Conservation (phyloP, 192 early-diverging fungal species). For the Rhizophagus prolifer region DNA sequence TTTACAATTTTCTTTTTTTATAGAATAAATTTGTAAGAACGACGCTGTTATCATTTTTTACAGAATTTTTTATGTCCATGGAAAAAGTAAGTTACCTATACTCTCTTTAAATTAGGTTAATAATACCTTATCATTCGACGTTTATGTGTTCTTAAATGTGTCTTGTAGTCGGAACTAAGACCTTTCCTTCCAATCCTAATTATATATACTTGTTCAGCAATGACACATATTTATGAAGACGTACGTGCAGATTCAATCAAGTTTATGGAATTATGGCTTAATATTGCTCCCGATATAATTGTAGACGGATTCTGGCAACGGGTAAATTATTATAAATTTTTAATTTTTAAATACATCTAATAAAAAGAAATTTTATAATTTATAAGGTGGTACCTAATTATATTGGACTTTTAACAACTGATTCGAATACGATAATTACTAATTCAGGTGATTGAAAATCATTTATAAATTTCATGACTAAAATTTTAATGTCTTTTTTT, state of each 20-base stretch:
- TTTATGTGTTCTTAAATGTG: neutral
- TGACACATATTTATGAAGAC: conserved; percentile 88
- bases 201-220: conserved; percentile 80
- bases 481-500: neutral
- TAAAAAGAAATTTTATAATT: conserved; percentile 38
- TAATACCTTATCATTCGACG: neutral
- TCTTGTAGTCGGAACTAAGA: conserved; percentile 55
- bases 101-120: neutral
- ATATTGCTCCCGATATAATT: conserved; percentile 60
- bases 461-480: neutral
- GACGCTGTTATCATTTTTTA: conserved; percentile 37
- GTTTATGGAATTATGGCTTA: conserved; percentile 74
- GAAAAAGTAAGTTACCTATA: conserved; percentile 32
- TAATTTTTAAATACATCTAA: conserved; percentile 6
- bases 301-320: conserved; percentile 66
- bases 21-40: conserved; percentile 46
- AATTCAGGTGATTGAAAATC: neutral
- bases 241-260: conserved; percentile 78
- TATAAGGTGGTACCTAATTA: conserved; percentile 63
- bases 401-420: conserved; percentile 53
- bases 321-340: conserved; percentile 38
- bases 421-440: conserved; percentile 40
- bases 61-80: conserved; percentile 33
- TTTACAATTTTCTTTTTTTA: neutral
- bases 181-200: conserved; percentile 80